These are phyloP conservation scores for Laburnicola sp. DNA, from an alignment of 2,329 filamentous ascomycete genomes.

Conservation along the genomic window DNA sequence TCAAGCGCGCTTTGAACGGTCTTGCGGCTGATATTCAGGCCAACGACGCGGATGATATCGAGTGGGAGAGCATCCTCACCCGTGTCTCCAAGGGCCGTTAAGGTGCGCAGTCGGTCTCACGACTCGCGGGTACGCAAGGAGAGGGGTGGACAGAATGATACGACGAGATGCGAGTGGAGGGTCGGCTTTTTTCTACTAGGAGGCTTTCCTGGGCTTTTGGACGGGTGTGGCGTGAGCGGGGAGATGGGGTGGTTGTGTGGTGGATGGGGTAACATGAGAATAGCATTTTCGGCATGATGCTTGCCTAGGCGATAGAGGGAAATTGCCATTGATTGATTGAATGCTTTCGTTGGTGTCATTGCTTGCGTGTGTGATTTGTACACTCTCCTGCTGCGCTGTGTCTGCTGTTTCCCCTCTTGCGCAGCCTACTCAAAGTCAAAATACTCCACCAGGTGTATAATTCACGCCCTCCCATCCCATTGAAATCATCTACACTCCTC, in stretches of 20 bases:
- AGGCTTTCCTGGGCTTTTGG: background rate
- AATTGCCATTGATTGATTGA: constrained; percentile 27
- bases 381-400: background rate
- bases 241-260: constrained; percentile 1
- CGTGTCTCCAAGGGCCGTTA: constrained; percentile 57
- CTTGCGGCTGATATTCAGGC: constrained; percentile 78
- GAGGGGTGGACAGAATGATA: constrained; percentile 12
- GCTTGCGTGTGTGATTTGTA: constrained; percentile 1
- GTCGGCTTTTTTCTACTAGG: constrained; percentile 10
- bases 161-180: constrained; percentile 15
- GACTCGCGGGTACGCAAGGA: too few species aligned
- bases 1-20: constrained; percentile 78
- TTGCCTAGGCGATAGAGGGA: constrained; percentile 23
- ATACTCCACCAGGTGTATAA: too few species aligned
- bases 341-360: constrained; percentile 16
- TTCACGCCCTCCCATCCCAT: too few species aligned
- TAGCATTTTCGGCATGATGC: constrained; percentile 19
- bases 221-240: background rate
- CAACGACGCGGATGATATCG: constrained; percentile 81
- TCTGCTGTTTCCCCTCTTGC: too few species aligned
- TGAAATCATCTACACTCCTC: too few species aligned
- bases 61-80: constrained; percentile 69
- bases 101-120: constrained; percentile 15
- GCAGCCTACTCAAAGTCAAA: too few species aligned
- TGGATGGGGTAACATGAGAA: constrained; percentile 4